These are phyloP conservation scores for Zymoseptoria crescenta DNA, from an alignment of 2,329 filamentous ascomycete genomes.

Conservation along the genomic window DNA sequence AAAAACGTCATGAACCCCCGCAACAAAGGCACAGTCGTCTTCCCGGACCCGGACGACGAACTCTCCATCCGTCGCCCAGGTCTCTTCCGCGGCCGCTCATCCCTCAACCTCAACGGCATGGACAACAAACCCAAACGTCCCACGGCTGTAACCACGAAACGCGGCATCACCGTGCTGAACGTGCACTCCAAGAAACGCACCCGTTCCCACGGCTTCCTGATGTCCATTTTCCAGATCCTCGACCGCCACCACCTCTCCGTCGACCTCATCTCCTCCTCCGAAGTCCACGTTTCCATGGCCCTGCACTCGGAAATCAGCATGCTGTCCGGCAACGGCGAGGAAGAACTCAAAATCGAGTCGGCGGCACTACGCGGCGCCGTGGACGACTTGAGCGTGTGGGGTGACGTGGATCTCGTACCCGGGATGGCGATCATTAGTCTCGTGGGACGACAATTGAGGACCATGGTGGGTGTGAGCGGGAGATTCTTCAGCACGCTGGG, in stretches of 20 bases:
- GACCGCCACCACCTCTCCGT: slow-evolving; percentile 82
- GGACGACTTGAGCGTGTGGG: slow-evolving; percentile 67
- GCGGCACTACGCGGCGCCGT: slow-evolving; percentile 46
- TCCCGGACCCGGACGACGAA: slow-evolving; percentile 61
- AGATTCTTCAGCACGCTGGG: slow-evolving; percentile 92
- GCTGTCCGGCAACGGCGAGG: slow-evolving; percentile 37
- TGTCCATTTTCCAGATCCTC: slow-evolving; percentile 84
- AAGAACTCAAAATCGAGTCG: slow-evolving; percentile 42
- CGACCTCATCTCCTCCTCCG: slow-evolving; percentile 90
- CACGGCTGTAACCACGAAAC: slow-evolving; percentile 85
- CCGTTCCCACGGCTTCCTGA: slow-evolving; percentile 92
- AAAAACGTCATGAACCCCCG: slow-evolving; percentile 86
- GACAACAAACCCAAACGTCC: slow-evolving; percentile 44
- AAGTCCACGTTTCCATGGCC: slow-evolving; percentile 96
- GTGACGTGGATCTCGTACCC: slow-evolving; percentile 80
- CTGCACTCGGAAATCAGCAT: slow-evolving; percentile 68
- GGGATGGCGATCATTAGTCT: slow-evolving; percentile 94
- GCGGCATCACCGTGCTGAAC: slow-evolving; percentile 93
- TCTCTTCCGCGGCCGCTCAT: slow-evolving; percentile 41
- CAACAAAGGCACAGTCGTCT: slow-evolving; percentile 70
- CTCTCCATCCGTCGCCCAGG: slow-evolving; percentile 47
- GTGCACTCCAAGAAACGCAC: slow-evolving; percentile 97
- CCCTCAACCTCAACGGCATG: slow-evolving; percentile 30
- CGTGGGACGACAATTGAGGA: slow-evolving; percentile 93
- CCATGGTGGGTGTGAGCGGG: slow-evolving; percentile 86